These are phyloP conservation scores for Chlamydomonas reinhardtii DNA, from an alignment of 163 green algal species.

Conservation along the genomic window DNA sequence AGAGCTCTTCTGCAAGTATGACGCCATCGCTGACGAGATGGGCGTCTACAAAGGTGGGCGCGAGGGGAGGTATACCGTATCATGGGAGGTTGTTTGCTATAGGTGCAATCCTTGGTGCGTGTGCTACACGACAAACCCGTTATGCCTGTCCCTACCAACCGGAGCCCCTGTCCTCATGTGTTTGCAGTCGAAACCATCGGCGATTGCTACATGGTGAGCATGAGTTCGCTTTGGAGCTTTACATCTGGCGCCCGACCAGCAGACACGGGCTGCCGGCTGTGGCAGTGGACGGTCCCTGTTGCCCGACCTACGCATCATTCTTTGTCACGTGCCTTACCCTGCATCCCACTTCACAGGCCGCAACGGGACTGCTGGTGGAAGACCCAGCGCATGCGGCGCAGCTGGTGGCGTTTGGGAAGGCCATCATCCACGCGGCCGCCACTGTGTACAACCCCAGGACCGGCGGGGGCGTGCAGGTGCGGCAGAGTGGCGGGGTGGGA, in stretches of 20 bases:
- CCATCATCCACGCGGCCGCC: conserved; percentile 27
- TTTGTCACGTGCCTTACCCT: too few relatives aligned
- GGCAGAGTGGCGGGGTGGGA: background rate
- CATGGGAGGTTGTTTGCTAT: too few relatives aligned
- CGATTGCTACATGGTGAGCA: conserved; percentile 51
- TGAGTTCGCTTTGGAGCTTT: too few relatives aligned
- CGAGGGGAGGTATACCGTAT: too few relatives aligned
- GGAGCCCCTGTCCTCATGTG: too few relatives aligned
- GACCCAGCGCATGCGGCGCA: conserved; percentile 15
- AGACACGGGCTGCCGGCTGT: too few relatives aligned
- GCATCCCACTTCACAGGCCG: background rate
- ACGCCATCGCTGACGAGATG: conserved; percentile 41
- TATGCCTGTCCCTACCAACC: too few relatives aligned
- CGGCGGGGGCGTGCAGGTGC: background rate
- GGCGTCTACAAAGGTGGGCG: conserved; percentile 46
- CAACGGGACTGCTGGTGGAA: conserved; percentile 43
- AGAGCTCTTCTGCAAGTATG: conserved; percentile 56
- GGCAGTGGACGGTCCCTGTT: too few relatives aligned
- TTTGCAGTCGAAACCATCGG: conserved; percentile 40
- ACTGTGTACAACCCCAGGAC: conserved; percentile 37
- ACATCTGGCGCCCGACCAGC: too few relatives aligned
- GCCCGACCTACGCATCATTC: too few relatives aligned
- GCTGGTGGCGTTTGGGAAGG: conserved; percentile 49
- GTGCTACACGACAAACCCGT: too few relatives aligned
- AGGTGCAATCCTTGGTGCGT: too few relatives aligned